Percentiles rank a stretch among this genome's conserved stretches.
phyloP scores from a whole-genome alignment of 2,329 filamentous ascomycete species.

The Colletotrichum spaethianum region DNA sequence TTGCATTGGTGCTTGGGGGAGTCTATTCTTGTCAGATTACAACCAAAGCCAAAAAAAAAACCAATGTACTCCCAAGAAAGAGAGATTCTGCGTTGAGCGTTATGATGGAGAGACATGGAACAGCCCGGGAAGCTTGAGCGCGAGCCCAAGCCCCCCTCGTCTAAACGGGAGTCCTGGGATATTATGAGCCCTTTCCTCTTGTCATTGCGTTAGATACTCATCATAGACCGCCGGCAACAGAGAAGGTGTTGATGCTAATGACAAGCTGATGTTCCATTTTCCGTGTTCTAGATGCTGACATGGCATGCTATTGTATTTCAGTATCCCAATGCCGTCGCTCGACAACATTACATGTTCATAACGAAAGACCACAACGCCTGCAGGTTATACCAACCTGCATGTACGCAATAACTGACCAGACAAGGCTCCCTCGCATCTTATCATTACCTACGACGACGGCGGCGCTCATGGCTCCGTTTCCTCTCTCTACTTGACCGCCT shows the following conservation, averaged over 20 bases:
- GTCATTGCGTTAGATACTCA: constrained; percentile 39
- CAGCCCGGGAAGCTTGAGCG: constrained; percentile 1
- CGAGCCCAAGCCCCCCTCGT: constrained; percentile 7
- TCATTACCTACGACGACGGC: neutral
- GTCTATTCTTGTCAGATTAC: constrained; percentile 42
- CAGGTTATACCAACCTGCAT: neutral
- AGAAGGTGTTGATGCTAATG: constrained; percentile 40
- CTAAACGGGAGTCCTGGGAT: constrained; percentile 4
- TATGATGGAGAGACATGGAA: constrained; percentile 20
- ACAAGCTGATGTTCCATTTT: constrained; percentile 25
- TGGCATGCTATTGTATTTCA: too few species aligned
- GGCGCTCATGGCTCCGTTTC: constrained; percentile 19
- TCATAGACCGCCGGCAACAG: constrained; percentile 39
- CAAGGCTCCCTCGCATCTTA: too few species aligned
- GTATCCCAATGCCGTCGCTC: neutral
- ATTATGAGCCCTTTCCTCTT: constrained; percentile 11
- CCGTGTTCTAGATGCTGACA: neutral
- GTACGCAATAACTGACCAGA: neutral
- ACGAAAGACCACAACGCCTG: neutral
- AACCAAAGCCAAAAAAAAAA: constrained; percentile 38
- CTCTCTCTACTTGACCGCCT: constrained; percentile 12
- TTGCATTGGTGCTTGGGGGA: constrained; percentile 40
- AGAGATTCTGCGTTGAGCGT: constrained; percentile 40
- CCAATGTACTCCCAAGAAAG: constrained; percentile 39
- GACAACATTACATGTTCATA: too few species aligned